Evolutionary conservation across 2,329 filamentous ascomycete species (phyloP), one percentile per base, ranked within the genome.

Genomic region (Aspergillus texensis): DNA sequence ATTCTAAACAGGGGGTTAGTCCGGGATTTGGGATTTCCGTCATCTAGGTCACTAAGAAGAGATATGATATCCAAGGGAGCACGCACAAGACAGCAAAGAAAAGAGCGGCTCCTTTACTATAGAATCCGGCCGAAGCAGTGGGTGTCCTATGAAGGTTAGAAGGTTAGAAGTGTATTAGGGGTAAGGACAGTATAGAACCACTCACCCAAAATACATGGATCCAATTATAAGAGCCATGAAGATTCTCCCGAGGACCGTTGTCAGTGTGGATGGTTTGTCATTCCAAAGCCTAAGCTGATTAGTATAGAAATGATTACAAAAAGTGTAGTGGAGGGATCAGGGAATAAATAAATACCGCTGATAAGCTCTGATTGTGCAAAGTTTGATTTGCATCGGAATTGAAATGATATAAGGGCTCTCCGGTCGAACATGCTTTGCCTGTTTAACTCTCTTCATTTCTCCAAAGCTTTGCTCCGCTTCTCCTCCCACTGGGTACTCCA

Each of bases 71-170:
- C 6, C 12, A 24, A 32, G 16, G 92, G 92, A 60, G 90, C 89
- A 76, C 94, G 93, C 83, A 94, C 69, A 96, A 82, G 73, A 93
- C 89, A 67, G 92, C 91, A 74, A 96, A 95, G 85, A 96, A 96
- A 58, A 96, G 81, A 16, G 95, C 84, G 53, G 91, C 89, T 63
- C 91, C 91, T 68, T 93, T 89, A 71, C 88, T 85, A 80, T 89
- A 94, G 81, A 96, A 95, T 66, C 89, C 92, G 28, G 79, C 77
- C 0, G 92, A 89, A n/a, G 82, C 84, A 8, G 83, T 75, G 34
- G 86, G 79, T 76, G 79, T 96, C 88, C 84, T 87, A 92, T 77
- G 92, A 92, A 71, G 91, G 39, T 72, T 14, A 71, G 92, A 92
- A 71, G 91, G 39, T 72, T 14, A 71, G 66, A 28, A 54, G 9